These are phyloP conservation scores for Epicoccum nigrum DNA, from an alignment of 2,329 filamentous ascomycete genomes.

Conservation along the genomic window DNA sequence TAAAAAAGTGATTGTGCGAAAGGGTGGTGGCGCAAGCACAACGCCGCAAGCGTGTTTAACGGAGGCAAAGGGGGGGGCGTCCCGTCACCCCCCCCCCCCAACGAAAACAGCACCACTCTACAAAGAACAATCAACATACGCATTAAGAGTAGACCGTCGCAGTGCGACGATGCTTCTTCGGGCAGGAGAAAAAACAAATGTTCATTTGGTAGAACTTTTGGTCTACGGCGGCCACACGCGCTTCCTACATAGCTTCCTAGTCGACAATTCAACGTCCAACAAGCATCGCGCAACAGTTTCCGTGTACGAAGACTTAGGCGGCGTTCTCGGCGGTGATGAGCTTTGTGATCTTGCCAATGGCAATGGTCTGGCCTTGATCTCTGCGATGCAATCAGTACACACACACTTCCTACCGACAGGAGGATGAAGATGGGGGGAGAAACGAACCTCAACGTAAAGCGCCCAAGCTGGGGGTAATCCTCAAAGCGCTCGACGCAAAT, in stretches of 20 bases:
- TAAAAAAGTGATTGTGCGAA: no score
- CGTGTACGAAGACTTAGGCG: conserved; percentile 24
- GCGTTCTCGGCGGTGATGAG: conserved; percentile 59
- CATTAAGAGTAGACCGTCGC: no score
- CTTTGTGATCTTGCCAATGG: conserved; percentile 98
- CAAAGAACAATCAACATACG: no score
- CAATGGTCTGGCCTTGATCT: conserved; percentile 91
- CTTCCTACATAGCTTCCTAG: conserved; percentile 1
- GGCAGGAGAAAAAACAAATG: background rate
- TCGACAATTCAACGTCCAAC: no score
- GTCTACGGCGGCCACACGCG: conserved; percentile 4
- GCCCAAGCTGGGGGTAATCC: conserved; percentile 78
- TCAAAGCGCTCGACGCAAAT: conserved; percentile 96
- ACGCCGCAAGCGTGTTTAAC: no score
- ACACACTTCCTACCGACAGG: background rate
- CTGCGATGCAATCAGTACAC: conserved; percentile 35
- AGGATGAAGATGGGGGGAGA: no score
- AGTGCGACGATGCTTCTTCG: no score
- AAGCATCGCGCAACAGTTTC: no score
- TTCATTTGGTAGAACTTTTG: conserved; percentile 11
- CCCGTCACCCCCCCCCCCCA: no score
- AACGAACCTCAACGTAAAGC: conserved; percentile 38
- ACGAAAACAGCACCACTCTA: no score
- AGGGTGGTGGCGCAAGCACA: no score
- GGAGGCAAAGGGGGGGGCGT: no score